Percentiles rank a stretch among this genome's conserved stretches.
phyloP scores from a whole-genome alignment of 106 monocot species.

The Apostasia shenzhenica region DNA sequence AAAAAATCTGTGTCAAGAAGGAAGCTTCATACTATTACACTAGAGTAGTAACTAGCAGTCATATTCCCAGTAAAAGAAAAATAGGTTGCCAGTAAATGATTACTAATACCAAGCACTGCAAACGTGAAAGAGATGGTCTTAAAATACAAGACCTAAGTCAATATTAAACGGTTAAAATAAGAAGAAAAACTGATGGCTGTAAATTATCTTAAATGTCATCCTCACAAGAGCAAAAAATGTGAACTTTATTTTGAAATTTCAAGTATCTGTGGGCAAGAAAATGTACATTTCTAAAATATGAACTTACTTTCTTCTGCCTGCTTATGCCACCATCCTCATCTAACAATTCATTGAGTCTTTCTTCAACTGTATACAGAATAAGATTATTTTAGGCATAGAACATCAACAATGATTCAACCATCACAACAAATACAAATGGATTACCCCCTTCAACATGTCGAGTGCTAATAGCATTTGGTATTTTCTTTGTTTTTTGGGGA shows the following conservation, averaged over 20 bases:
- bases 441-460: conserved; percentile 69
- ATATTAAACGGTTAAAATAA: too few species aligned
- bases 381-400: background rate
- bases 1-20: too few species aligned
- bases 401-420: background rate
- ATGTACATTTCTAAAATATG: background rate
- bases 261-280: background rate
- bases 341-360: conserved; percentile 69
- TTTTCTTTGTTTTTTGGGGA: conserved; percentile 22
- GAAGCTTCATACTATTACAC: too few species aligned
- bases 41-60: too few species aligned
- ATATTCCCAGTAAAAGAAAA: too few species aligned
- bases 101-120: too few species aligned
- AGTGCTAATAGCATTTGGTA: conserved; percentile 9
- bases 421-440: background rate
- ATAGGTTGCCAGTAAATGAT: too few species aligned
- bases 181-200: too few species aligned
- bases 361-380: conserved; percentile 55
- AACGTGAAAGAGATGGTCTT: too few species aligned
- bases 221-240: too few species aligned
- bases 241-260: background rate
- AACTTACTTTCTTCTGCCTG: conserved; percentile 71
- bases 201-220: too few species aligned
- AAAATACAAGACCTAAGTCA: too few species aligned
- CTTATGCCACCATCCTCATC: conserved; percentile 81